Conservation (phyloP, 805 yeast genomes). For the Yarrowia sp. region DNA sequence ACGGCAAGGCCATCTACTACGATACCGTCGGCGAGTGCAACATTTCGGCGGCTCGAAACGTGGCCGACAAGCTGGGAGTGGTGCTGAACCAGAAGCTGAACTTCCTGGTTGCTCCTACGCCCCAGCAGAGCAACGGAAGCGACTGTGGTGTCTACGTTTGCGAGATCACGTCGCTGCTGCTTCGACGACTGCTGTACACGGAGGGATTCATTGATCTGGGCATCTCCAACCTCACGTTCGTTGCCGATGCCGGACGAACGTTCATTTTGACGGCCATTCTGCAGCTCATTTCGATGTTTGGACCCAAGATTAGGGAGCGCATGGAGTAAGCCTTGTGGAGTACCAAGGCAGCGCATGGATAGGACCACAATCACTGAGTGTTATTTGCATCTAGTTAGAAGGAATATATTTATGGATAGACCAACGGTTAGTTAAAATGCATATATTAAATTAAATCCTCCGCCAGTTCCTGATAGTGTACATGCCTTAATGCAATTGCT, state of each 20-base stretch:
- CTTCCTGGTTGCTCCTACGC: slow-evolving; percentile 42
- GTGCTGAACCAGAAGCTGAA: slow-evolving; percentile 34
- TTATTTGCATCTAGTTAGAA: not conserved
- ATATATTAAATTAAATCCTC: not conserved
- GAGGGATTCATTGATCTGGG: slow-evolving; percentile 36
- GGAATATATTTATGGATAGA: slow-evolving; percentile 7
- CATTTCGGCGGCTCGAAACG: slow-evolving; percentile 40
- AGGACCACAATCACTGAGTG: too few species aligned
- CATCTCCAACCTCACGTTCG: slow-evolving; percentile 40
- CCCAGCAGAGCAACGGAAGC: slow-evolving; percentile 50
- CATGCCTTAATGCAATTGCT: slow-evolving; percentile 5
- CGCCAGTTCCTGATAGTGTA: not conserved
- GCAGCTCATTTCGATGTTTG: slow-evolving; percentile 25
- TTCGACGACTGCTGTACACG: slow-evolving; percentile 32
- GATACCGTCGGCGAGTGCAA: slow-evolving; percentile 57
- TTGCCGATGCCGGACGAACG: slow-evolving; percentile 42
- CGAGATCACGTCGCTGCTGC: slow-evolving; percentile 37
- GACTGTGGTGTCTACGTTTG: slow-evolving; percentile 50
- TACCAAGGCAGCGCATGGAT: too few species aligned
- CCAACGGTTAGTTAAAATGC: not conserved
- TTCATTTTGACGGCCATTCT: slow-evolving; percentile 32
- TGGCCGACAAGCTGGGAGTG: slow-evolving; percentile 39
- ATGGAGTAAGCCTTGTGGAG: too few species aligned
- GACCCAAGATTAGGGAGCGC: not conserved
- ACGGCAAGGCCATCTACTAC: slow-evolving; percentile 51